These are phyloP conservation scores for Neolentinus lepideus DNA, from an alignment of 1,284 basidiomycete genomes.

Conservation along the genomic window DNA sequence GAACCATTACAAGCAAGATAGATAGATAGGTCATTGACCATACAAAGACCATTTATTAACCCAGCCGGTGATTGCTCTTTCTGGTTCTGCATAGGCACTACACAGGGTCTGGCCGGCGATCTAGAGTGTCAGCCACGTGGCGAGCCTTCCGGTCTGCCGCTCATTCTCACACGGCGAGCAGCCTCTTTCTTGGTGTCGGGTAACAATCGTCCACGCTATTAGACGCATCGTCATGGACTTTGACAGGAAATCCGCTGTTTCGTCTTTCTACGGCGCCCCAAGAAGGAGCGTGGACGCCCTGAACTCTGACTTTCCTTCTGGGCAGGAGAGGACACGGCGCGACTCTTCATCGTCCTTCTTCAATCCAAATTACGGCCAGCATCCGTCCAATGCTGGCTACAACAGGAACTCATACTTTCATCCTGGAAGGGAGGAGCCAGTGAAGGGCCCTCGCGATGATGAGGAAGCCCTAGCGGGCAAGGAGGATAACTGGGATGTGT, in stretches of 20 bases:
- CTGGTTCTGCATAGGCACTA: too few relatives aligned
- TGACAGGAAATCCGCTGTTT: conserved; percentile 67
- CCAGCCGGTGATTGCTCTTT: too few relatives aligned
- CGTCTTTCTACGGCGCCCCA: conserved; percentile 60
- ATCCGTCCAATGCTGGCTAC: conserved; percentile 50
- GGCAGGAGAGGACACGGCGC: conserved; percentile 34
- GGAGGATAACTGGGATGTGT: conserved; percentile 73
- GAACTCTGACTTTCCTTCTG: conserved; percentile 41
- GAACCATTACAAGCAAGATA: too few relatives aligned
- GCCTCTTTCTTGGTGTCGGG: too few relatives aligned
- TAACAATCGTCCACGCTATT: too few relatives aligned
- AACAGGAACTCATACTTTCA: conserved; percentile 59
- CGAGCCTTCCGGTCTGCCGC: too few relatives aligned
- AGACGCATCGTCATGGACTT: conserved; percentile 29
- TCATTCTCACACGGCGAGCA: too few relatives aligned
- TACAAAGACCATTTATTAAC: too few relatives aligned
- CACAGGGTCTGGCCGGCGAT: too few relatives aligned
- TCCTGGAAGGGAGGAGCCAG: conserved; percentile 60
- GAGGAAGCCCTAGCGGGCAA: conserved; percentile 24
- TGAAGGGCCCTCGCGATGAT: conserved; percentile 67
- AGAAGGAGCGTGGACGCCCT: conserved; percentile 57
- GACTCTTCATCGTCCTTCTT: conserved; percentile 67
- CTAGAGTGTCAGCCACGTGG: too few relatives aligned
- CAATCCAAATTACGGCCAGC: conserved; percentile 25
- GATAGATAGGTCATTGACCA: too few relatives aligned